These are phyloP conservation scores for Lenwebbia sp. DNA, from an alignment of 345 rosid species.

Conservation along the genomic window DNA sequence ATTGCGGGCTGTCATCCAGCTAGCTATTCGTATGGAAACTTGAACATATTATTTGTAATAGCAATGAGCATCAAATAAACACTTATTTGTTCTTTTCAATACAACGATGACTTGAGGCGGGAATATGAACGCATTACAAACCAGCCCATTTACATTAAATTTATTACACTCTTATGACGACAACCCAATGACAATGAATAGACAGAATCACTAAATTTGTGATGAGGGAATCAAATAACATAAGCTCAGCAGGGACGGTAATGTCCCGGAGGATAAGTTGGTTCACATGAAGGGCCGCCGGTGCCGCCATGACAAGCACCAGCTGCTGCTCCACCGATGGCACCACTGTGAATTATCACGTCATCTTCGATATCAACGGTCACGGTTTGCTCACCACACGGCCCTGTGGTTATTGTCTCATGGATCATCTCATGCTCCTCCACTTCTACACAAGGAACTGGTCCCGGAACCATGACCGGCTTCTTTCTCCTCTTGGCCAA, in stretches of 20 bases:
- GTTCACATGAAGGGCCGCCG: background rate
- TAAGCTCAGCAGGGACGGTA: background rate
- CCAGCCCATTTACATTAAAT: background rate
- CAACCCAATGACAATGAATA: background rate
- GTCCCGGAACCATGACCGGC: background rate
- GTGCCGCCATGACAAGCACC: background rate
- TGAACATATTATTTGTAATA: background rate
- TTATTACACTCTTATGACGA: background rate
- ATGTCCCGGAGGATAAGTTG: background rate
- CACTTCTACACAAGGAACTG: background rate
- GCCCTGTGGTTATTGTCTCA: slow-evolving; percentile 5
- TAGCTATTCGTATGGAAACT: background rate
- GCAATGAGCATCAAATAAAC: background rate
- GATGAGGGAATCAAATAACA: background rate
- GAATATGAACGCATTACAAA: background rate
- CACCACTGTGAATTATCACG: background rate
- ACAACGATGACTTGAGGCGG: background rate
- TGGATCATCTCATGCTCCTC: slow-evolving; percentile 12
- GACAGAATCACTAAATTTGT: background rate
- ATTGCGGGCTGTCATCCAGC: background rate
- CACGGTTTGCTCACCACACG: slow-evolving; percentile 2
- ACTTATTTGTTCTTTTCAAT: background rate
- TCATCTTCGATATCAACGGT: slow-evolving; percentile 9
- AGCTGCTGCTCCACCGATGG: background rate
- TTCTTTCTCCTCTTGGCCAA: slow-evolving; percentile 17